Evolutionary conservation across 495 filamentous ascomycete species (phyloP).

Genomic region (Daldinia caldariorum): DNA sequence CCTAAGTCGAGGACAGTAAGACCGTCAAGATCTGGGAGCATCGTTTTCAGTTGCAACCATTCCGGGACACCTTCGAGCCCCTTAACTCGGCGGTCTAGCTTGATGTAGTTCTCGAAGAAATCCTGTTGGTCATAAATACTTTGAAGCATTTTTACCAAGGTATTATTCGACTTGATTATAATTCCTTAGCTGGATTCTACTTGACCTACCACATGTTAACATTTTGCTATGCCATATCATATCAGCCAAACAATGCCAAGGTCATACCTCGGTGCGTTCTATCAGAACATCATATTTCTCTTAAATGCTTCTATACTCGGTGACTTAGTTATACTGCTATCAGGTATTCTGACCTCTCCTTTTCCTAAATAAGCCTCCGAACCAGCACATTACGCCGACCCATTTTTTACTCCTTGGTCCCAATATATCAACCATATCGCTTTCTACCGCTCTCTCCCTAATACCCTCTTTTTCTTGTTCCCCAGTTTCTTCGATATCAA

Average conservation of each 20-base stretch:
- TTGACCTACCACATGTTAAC: not conserved
- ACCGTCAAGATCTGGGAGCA: slow-evolving; percentile 43
- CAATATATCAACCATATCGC: slow-evolving; percentile 58
- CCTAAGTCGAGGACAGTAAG: slow-evolving; percentile 50
- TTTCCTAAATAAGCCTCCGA: slow-evolving; percentile 68
- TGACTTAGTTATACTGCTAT: not conserved
- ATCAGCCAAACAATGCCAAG: not conserved
- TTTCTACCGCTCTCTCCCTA: slow-evolving; percentile 63
- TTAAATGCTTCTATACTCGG: not conserved
- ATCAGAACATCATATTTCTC: not conserved
- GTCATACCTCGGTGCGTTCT: not conserved
- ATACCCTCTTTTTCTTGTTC: slow-evolving; percentile 44
- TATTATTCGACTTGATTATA: not conserved
- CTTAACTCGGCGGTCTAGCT: slow-evolving; percentile 43
- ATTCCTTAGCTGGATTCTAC: not conserved
- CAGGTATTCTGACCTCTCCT: not conserved
- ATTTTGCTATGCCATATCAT: not conserved
- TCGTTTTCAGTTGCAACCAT: slow-evolving; percentile 46
- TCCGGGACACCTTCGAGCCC: slow-evolving; percentile 48
- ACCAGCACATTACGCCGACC: slow-evolving; percentile 74
- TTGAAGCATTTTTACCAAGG: slow-evolving; percentile 43
- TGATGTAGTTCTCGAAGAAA: slow-evolving; percentile 52
- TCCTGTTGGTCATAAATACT: slow-evolving; percentile 51
- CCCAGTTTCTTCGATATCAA: slow-evolving; percentile 55
- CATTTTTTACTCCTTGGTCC: slow-evolving; percentile 72